Base-by-base conservation (phyloP, 1,284 basidiomycete species). In the Microbotryum violaceum region DNA sequence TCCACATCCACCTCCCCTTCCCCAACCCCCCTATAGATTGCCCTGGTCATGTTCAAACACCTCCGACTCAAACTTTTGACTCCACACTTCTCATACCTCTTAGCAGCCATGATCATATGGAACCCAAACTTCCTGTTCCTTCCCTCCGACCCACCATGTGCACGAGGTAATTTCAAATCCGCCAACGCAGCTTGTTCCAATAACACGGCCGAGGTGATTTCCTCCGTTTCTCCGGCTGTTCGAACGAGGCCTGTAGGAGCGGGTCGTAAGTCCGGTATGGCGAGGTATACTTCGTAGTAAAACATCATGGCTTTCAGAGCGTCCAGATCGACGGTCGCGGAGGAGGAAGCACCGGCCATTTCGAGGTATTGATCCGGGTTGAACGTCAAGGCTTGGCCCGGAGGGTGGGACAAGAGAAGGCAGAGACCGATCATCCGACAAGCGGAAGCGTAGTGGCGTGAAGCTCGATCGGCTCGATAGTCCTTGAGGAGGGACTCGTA, bases 401-500 rank as follows among this genome's bases (percentile, higher is more conserved):
- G 60, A n/a, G 42, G 54, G 5, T 45, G 59, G 20, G 45, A 70
- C 20, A 75, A 67, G 47, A 77, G 69, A 20, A 70, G 64, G 3
- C 73, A 73, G 18, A 78, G 68, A 9, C 76, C 77, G 58, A 73
- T 74, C 78, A 79, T 79, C 49, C 78, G 75, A 3, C 73, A 75
- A 1, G 77, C 76, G 3, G 72, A 74, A 1, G 77, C 71, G n/a
- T 72, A 74, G 56, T 78, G 74, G 31, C 75, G 65, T 67, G 70
- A 73, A 0, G 77, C 77, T 46, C 75, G 72, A 62, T 79, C 78
- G 48, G 74, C 62, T 7, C 66, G 63, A 51, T 68, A 73, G 55
- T 77, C 77, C 55, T 74, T 75, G 56, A 89, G 80, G 21, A 90
- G 74, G 2, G 85, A 78, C 70, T 97, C 94, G 87, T 93, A 98